phyloP scores from a whole-genome alignment of 768 basidiomycete species.

The Tephrocybe sp. region DNA sequence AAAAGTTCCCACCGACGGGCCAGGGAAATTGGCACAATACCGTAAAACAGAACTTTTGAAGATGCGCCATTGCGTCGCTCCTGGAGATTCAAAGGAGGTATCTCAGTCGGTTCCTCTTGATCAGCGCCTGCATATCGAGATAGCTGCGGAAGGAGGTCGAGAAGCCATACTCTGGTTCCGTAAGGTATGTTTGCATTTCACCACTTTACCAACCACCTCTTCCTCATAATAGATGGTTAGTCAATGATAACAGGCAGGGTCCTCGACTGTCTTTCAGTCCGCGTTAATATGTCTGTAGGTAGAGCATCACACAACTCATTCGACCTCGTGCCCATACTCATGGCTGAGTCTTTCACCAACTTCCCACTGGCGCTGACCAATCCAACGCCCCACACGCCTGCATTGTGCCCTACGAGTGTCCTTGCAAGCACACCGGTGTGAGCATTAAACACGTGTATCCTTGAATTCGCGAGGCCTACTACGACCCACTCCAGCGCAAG shows the following conservation, averaged over 20 bases:
- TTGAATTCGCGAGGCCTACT: conserved; percentile 82
- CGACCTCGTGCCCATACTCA: too few species aligned
- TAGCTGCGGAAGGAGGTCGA: conserved; percentile 27
- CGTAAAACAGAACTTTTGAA: conserved; percentile 68
- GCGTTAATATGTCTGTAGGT: conserved; percentile 39
- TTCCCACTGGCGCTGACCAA: conserved; percentile 6
- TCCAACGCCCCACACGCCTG: conserved; percentile 12
- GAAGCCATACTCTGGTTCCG: conserved; percentile 66
- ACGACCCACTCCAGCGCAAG: conserved; percentile 87
- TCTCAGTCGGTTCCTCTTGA: conserved; percentile 42
- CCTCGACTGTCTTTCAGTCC: conserved; percentile 49
- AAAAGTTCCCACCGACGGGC: conserved; percentile 45
- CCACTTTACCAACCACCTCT: not conserved
- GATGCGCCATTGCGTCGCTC: conserved; percentile 66
- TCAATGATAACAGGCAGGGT: conserved; percentile 55
- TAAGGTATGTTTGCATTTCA: conserved; percentile 44
- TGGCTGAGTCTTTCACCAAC: too few species aligned
- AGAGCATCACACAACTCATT: too few species aligned
- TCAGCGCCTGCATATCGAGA: conserved; percentile 58
- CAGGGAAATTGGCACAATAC: conserved; percentile 50
- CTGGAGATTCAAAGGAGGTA: conserved; percentile 60
- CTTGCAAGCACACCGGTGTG: conserved; percentile 69
- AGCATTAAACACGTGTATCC: conserved; percentile 84
- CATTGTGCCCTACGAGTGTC: conserved; percentile 29
- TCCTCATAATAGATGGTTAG: too few species aligned